Base-by-base conservation (phyloP, 2,329 filamentous ascomycete genomes). In the Tolypocladium tundrense region DNA sequence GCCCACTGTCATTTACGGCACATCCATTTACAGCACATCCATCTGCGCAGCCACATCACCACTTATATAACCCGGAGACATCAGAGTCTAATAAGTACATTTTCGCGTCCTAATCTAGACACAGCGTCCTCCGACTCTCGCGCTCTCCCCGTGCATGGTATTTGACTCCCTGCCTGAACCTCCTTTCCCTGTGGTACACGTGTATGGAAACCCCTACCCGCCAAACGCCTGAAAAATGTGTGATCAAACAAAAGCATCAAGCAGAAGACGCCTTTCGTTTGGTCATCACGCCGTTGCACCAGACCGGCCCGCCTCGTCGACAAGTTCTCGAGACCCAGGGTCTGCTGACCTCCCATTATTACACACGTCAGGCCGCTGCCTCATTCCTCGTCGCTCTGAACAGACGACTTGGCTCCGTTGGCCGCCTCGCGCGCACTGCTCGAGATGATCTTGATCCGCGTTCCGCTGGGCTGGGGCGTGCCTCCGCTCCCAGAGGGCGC, bases 401-500 rank as follows among this genome's bases (percentile, higher is more conserved):
- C 69, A 8, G 71, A 68, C 54, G 73, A 71, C 61, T 70, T 75
- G 27, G 66, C 68, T 21, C 73, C 73, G 53, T 75, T 76, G 33
- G 67, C 57, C 50, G 58, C 65, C 57, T 74, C 73, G 56, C 69
- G 71, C 10, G 70, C 66, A 51, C 70, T 64, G 59, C 69, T 76
- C 43, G 74, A 75, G 52, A 79, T 88, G 61, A 93, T 78, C 76
- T 88, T 91, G 73, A 93, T 92, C 58, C 87, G 79, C 4, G 83
- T 84, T 16, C 79, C 73, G 61, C 76, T 79, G 41, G 84, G 81
- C 66, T 87, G 78, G 31, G 89, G 88, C 33, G 88, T 92, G 55
- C 82, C 80, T 21, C 79, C 78, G 59, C 75, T 82, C 7, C 83
- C 79, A 14, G 80, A 81, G n/a, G 82, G 80, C 37, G 81, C 76